phyloP scores from a whole-genome alignment of 2,329 filamentous ascomycete species.

The Diaporthe aspalathi region DNA sequence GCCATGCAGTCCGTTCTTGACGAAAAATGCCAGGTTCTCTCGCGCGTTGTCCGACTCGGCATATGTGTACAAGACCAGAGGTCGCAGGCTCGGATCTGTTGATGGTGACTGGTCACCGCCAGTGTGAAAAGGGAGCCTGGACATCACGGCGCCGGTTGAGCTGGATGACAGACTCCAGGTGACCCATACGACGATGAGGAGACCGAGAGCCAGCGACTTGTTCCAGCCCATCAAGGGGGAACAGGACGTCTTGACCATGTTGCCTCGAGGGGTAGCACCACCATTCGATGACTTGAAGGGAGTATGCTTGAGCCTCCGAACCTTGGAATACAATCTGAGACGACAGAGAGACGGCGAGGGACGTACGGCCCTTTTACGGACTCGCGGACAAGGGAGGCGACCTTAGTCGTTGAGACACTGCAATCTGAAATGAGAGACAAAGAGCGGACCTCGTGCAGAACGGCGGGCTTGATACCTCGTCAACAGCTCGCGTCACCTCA shows the following conservation, averaged over 20 bases:
- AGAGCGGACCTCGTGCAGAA: conserved; percentile 11
- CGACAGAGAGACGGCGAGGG: not conserved
- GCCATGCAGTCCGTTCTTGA: conserved; percentile 48
- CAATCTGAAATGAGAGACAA: conserved; percentile 21
- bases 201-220: conserved; percentile 23
- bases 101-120: not conserved
- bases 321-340: too few species aligned
- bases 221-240: conserved; percentile 33
- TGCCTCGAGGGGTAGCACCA: not conserved
- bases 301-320: not conserved
- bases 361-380: not conserved
- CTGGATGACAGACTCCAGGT: conserved; percentile 29
- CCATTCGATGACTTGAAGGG: not conserved
- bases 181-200: conserved; percentile 36
- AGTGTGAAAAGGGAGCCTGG: conserved; percentile 15
- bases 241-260: conserved; percentile 29
- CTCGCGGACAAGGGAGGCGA: conserved; percentile 9
- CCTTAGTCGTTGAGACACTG: conserved; percentile 14
- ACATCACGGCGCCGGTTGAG: conserved; percentile 23
- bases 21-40: conserved; percentile 49
- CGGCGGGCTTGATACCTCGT: too few species aligned
- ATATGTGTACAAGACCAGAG: conserved; percentile 50
- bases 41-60: conserved; percentile 47
- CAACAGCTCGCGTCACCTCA: conserved; percentile 1
- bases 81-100: conserved; percentile 27